Evolutionary conservation across 441 rosid genomes (phyloP), one percentile per base, ranked within the genome.

Genomic region (Rhodomyrtus psidioides): DNA sequence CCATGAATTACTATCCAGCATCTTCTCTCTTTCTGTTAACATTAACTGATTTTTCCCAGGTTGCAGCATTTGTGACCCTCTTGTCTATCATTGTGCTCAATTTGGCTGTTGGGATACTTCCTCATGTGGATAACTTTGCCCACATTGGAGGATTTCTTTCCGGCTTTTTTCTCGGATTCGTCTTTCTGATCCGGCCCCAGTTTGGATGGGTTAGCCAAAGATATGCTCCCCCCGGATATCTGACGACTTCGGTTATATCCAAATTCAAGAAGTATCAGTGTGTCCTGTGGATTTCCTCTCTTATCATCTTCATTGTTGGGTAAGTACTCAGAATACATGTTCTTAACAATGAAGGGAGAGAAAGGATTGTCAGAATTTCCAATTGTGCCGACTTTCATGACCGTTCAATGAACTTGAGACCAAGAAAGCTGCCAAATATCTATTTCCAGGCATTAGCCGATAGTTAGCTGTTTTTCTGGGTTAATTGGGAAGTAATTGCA

Each of bases 101-200:
- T 90, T 91, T 96, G 92, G 98, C 95, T 6, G 91, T 95, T 15
- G 99, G 99, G 88, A 92, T 94, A 82, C 94, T 96, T 60, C 99
- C 99, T 2, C 95, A 93, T 51, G 96, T 96, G 26, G 99, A 95
- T 91, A 96, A 95, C 91, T 96, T 95, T 89, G 97, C 97, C 70
- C 99, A 96, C 81, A 93, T 95, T 23, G 98, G 99, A 84, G 99
- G 99, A 39, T 95, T 96, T 91, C 89, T 86, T 81, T 85, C 99
- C 0, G 98, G 99, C 58, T 96, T 96, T 87, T 90, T 96, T 39
- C 94, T 96, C 28, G 98, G 99, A 17, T 94, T 95, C 53, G 95
- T 96, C 87, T 91, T 94, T 82, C 87, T 96, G 81, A 94, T 96
- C 79, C 96, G 96, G 26, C 99, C 98, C 4, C 97, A 96, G 88